Evolutionary conservation across 2,329 filamentous ascomycete genomes (phyloP).

Genomic region (Fusarium nematophilum): DNA sequence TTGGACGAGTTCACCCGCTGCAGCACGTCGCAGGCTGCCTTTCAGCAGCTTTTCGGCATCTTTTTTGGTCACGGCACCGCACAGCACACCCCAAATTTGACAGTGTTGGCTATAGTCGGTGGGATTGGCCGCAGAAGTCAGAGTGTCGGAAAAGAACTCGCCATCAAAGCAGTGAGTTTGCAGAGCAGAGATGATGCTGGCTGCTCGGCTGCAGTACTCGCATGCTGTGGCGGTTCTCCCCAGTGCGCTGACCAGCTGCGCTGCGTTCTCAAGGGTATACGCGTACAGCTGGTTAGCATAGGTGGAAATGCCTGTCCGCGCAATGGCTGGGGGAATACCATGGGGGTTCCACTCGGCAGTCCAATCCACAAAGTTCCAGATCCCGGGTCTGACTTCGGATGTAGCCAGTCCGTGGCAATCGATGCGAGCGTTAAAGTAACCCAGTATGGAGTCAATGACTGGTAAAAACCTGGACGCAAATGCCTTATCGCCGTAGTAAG

Average conservation of each 20-base stretch:
- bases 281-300: constrained; percentile 47
- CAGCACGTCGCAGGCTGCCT: neutral
- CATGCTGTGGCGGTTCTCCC: constrained; percentile 45
- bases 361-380: constrained; percentile 52
- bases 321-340: constrained; percentile 51
- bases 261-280: constrained; percentile 48
- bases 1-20: neutral
- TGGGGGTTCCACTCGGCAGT: constrained; percentile 39
- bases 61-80: constrained; percentile 36
- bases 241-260: constrained; percentile 45
- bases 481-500: constrained; percentile 46
- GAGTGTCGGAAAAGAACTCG: constrained; percentile 48
- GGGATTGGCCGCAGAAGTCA: constrained; percentile 41
- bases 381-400: constrained; percentile 30
- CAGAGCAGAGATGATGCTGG: constrained; percentile 37
- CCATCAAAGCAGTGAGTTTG: constrained; percentile 47
- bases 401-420: constrained; percentile 2
- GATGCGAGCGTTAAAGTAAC: constrained; percentile 37
- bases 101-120: constrained; percentile 49
- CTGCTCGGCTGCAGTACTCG: constrained; percentile 45
- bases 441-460: constrained; percentile 46
- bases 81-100: constrained; percentile 50
- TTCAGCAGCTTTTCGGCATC: neutral
- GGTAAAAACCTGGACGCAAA: constrained; percentile 46
- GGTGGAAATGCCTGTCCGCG: constrained; percentile 46